Percentiles rank a stretch among this genome's conserved stretches.
Evolutionary conservation across 805 yeast species (phyloP).

Genomic region (Yamadazyma sp.): DNA sequence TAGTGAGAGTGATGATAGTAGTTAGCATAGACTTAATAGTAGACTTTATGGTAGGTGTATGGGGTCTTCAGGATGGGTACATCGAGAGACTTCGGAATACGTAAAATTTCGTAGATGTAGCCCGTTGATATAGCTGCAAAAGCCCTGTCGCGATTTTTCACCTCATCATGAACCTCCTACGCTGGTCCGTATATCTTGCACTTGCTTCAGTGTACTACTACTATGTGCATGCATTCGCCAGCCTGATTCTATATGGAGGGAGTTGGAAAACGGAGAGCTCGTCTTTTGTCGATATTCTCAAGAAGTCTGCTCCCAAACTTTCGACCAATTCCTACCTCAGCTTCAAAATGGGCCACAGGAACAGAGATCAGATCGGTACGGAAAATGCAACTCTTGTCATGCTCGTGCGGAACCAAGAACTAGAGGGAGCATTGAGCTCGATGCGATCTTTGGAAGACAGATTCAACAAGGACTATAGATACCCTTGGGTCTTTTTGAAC

Average conservation of each 20-base stretch:
- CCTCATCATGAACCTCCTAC: conserved; percentile 16
- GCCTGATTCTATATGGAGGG: too few species aligned
- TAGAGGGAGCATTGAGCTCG: conserved; percentile 61
- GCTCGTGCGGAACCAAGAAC: conserved; percentile 82
- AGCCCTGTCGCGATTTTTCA: neutral
- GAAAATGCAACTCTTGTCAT: conserved; percentile 87
- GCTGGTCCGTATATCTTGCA: conserved; percentile 6
- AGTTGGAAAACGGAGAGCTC: neutral
- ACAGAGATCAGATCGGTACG: conserved; percentile 41
- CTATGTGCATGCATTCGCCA: neutral
- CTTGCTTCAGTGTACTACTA: conserved; percentile 7
- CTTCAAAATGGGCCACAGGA: conserved; percentile 23
- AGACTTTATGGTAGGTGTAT: too few species aligned
- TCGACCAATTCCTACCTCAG: conserved; percentile 30
- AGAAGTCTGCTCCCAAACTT: conserved; percentile 22
- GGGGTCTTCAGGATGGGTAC: too few species aligned
- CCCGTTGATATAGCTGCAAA: too few species aligned
- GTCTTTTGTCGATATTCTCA: neutral
- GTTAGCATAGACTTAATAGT: neutral
- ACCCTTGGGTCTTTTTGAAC: conserved; percentile 47
- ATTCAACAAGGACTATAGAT: conserved; percentile 37
- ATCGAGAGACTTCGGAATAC: too few species aligned
- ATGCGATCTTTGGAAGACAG: conserved; percentile 46
- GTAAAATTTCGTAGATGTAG: too few species aligned
- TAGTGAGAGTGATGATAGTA: conserved; percentile 5